phyloP scores from a whole-genome alignment of 1,284 basidiomycete species.

The Sparassis latifolia region DNA sequence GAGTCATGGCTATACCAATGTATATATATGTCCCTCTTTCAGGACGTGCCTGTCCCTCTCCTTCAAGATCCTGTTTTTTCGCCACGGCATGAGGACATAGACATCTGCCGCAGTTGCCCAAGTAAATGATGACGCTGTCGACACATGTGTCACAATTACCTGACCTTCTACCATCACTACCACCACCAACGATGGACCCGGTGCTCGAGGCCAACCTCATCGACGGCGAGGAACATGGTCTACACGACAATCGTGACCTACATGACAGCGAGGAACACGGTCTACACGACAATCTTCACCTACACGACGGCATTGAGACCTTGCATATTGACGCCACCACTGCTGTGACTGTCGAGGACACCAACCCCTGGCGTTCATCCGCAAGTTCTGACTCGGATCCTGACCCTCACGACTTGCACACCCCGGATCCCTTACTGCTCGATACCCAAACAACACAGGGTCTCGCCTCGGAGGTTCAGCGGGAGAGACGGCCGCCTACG shows the following conservation, averaged over 20 bases:
- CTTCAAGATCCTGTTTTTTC: too few relatives aligned
- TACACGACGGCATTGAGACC: not conserved
- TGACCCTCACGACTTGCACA: slow-evolving; percentile 11
- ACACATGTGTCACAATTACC: too few relatives aligned
- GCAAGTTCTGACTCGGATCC: not conserved
- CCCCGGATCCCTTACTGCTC: slow-evolving; percentile 33
- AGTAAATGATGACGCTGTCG: too few relatives aligned
- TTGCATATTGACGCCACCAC: not conserved
- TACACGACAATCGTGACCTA: not conserved
- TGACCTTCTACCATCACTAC: too few relatives aligned
- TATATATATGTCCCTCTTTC: too few relatives aligned
- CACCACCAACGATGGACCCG: too few relatives aligned
- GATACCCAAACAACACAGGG: slow-evolving; percentile 33
- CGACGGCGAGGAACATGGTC: not conserved
- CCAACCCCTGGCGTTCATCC: slow-evolving; percentile 22
- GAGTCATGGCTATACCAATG: too few relatives aligned
- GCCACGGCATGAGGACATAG: too few relatives aligned
- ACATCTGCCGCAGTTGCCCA: too few relatives aligned
- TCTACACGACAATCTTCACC: not conserved
- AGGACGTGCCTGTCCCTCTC: too few relatives aligned
- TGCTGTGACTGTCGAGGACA: not conserved
- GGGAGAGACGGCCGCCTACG: slow-evolving; percentile 5
- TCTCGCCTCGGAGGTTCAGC: slow-evolving; percentile 21
- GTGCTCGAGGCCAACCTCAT: too few relatives aligned
- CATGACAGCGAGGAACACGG: not conserved